Conservation (phyloP, 139 green algal species). For the Coelastrella sp. region DNA sequence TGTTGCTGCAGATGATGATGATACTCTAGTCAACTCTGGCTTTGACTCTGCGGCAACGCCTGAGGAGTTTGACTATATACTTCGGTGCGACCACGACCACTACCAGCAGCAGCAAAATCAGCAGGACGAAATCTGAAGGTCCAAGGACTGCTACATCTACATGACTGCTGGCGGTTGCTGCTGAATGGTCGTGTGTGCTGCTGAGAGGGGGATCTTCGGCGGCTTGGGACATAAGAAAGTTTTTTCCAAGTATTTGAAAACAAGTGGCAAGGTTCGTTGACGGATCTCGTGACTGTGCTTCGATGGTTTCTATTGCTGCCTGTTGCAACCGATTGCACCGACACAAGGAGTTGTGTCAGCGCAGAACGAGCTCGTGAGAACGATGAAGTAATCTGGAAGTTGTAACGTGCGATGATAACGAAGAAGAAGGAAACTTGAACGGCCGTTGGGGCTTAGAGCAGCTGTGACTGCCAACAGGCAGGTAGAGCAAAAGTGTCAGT, state of each 20-base stretch:
- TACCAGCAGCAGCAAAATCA: conserved; percentile 48
- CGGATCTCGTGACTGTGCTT: too few relatives aligned
- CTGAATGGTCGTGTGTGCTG: neutral
- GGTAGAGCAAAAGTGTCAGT: too few relatives aligned
- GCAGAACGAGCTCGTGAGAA: too few relatives aligned
- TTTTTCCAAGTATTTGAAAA: neutral
- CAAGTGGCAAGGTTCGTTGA: neutral
- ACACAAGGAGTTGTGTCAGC: too few relatives aligned
- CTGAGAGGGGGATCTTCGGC: neutral
- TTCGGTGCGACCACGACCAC: conserved; percentile 41
- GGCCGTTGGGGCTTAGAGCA: too few relatives aligned
- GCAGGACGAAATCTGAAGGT: conserved; percentile 53
- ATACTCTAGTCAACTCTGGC: neutral
- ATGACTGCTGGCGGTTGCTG: conserved; percentile 19
- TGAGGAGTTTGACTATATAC: conserved; percentile 14
- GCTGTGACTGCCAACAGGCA: too few relatives aligned
- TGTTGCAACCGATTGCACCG: too few relatives aligned
- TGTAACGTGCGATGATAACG: too few relatives aligned
- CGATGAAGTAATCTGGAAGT: too few relatives aligned
- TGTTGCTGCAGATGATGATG: neutral
- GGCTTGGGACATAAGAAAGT: too few relatives aligned
- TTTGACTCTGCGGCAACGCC: neutral
- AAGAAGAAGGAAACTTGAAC: too few relatives aligned
- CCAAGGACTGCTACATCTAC: conserved; percentile 13
- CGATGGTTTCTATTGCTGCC: too few relatives aligned